Evolutionary conservation across 129 eudicot genomes (phyloP).

Genomic region (Sambucus nigra): DNA sequence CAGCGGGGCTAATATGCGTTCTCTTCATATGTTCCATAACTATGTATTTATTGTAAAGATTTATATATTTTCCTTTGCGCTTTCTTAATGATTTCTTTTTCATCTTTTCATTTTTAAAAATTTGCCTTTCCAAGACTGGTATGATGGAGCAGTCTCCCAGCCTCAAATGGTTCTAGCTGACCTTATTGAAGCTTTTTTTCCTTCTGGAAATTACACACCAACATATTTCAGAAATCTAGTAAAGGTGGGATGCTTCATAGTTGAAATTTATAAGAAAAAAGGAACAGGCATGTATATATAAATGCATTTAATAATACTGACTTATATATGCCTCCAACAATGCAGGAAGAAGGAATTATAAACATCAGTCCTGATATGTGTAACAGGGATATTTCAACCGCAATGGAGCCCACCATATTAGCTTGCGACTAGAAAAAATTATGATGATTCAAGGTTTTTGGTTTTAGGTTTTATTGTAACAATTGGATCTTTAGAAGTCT

Average conservation of each 20-base stretch:
- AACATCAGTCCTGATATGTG: constrained; percentile 57
- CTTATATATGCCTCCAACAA: not conserved
- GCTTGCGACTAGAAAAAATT: constrained; percentile 36
- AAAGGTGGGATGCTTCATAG: constrained; percentile 34
- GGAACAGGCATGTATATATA: not conserved
- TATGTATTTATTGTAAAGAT: no score
- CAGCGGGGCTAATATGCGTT: no score
- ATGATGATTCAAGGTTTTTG: not conserved
- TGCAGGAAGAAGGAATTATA: constrained; percentile 59
- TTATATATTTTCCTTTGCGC: not conserved
- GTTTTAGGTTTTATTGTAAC: constrained; percentile 3
- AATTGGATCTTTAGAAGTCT: constrained; percentile 1
- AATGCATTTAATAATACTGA: not conserved
- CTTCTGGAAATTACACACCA: constrained; percentile 70
- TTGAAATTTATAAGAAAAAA: not conserved
- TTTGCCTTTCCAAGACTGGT: constrained; percentile 51
- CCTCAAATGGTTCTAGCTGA: constrained; percentile 94
- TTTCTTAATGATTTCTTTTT: not conserved
- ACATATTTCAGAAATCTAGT: constrained; percentile 78
- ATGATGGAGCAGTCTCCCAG: constrained; percentile 89
- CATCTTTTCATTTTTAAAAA: not conserved
- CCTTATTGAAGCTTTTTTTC: constrained; percentile 65
- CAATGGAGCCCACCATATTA: constrained; percentile 62
- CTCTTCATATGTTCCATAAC: no score
- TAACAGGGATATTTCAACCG: constrained; percentile 45